Base-by-base conservation (phyloP, 2,329 filamentous ascomycete genomes). In the Magnaporthiopsis poae region DNA sequence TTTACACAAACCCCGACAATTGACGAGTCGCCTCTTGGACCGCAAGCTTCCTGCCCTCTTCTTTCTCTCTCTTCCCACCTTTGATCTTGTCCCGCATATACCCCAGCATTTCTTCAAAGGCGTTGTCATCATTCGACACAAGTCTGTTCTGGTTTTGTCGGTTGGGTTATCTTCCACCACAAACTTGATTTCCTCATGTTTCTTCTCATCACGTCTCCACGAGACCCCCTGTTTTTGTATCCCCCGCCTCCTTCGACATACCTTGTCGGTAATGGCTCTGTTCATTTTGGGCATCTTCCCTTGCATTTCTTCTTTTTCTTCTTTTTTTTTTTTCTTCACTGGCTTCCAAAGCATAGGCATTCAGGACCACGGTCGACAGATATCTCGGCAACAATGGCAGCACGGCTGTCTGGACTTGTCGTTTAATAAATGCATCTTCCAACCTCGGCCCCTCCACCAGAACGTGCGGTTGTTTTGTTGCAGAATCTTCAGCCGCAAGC, bases 101-200 rank as follows among this genome's bases (percentile, higher is more conserved):
- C 62, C 62, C n/a, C n/a, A 29, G 62, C 62, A 63, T 63, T 56
- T 56, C 21, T 56, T 25, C 18, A n/a, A 56, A 31, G 18, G 46
- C 46, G 46, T 56, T 56, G 21, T 56, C 46, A 56, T 56, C 18
- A 25, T 21, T 56, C 21, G 46, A 21, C 46, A 13, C 5, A 56
- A 18, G 46, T 11, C 46, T 25, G 18, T 56, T 3, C 18, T 56
- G 46, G 21, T 56, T 56, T 52, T 18, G 21, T 56, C 21, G 18
- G 46, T 56, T 25, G 46, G 46, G 25, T 56, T 56, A 56, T n/a
- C 46, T 25, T 25, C 18, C n/a, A 9, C n/a, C 46, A 25, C 5
- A 25, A 56, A 25, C 46, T n/a, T 56, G 21, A 56, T 9, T 11
- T 25, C 21, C 9, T 2, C 46, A 56, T 56, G 46, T 56, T 56